These are phyloP conservation scores for Penicillium maclennaniae DNA, from an alignment of 495 filamentous ascomycete species.

Conservation along the genomic window DNA sequence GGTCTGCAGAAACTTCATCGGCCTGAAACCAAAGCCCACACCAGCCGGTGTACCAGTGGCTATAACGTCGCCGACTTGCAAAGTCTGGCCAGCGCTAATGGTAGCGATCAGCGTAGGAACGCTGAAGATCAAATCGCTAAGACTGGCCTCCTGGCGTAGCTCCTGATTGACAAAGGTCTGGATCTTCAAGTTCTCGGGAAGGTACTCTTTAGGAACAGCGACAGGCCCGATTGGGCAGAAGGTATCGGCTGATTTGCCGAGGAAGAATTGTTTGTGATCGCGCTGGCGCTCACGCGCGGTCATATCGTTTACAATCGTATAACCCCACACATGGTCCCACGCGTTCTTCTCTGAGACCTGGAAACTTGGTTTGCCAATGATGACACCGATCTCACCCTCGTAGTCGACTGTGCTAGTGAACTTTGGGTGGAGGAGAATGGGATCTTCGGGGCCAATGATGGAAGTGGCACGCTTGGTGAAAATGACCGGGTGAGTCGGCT, in stretches of 20 bases:
- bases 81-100: conserved; percentile 62
- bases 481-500: conserved; percentile 43
- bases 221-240: conserved; percentile 55
- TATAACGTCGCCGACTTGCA: conserved; percentile 67
- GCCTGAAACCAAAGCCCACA: conserved; percentile 48
- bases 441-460: conserved; percentile 46
- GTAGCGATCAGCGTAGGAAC: conserved; percentile 62
- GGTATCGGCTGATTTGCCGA: conserved; percentile 53
- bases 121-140: conserved; percentile 66
- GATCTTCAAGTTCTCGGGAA: conserved; percentile 56
- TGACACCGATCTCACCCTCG: conserved; percentile 56
- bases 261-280: conserved; percentile 57
- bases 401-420: conserved; percentile 53
- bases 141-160: conserved; percentile 60
- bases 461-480: conserved; percentile 54
- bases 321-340: conserved; percentile 52
- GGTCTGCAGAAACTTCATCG: conserved; percentile 43
- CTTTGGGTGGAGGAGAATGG: conserved; percentile 43
- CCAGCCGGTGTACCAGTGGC: conserved; percentile 68
- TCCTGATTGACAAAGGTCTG: conserved; percentile 61
- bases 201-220: conserved; percentile 42
- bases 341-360: conserved; percentile 43
- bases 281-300: conserved; percentile 53
- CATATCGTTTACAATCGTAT: conserved; percentile 55
- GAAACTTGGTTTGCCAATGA: conserved; percentile 49